phyloP scores from a whole-genome alignment of 176 grass and related monocot species.

The Carex kokanica region DNA sequence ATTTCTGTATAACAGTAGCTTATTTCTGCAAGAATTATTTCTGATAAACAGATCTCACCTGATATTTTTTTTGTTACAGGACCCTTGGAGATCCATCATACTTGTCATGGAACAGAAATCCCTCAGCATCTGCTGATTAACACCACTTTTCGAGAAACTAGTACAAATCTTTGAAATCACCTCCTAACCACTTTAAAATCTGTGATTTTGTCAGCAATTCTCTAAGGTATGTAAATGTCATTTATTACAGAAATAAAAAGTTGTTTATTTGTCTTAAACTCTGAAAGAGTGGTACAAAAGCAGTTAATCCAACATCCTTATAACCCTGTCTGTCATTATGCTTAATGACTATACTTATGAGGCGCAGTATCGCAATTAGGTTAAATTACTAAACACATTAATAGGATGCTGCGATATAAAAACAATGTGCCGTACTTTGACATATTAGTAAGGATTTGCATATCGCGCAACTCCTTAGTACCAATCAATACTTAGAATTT shows the following conservation, averaged over 20 bases:
- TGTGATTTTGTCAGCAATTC: slow-evolving; percentile 12
- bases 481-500: background rate
- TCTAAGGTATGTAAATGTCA: slow-evolving; percentile 25
- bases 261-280: background rate
- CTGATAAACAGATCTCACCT: background rate
- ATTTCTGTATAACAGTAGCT: background rate
- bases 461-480: background rate
- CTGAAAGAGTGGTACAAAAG: background rate
- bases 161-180: background rate
- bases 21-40: background rate
- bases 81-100: slow-evolving; percentile 77
- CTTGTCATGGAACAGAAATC: slow-evolving; percentile 76
- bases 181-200: background rate
- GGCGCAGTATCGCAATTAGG: background rate
- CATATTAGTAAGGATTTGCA: background rate
- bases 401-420: background rate
- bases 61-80: slow-evolving; percentile 46
- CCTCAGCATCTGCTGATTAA: slow-evolving; percentile 28
- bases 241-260: background rate
- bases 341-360: background rate
- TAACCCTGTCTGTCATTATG: background rate
- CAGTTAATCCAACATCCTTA: background rate
- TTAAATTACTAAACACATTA: background rate
- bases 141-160: slow-evolving; percentile 17
- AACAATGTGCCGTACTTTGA: background rate